phyloP scores from a whole-genome alignment of 2,329 filamentous ascomycete genomes.

The Bipolaris cookei region DNA sequence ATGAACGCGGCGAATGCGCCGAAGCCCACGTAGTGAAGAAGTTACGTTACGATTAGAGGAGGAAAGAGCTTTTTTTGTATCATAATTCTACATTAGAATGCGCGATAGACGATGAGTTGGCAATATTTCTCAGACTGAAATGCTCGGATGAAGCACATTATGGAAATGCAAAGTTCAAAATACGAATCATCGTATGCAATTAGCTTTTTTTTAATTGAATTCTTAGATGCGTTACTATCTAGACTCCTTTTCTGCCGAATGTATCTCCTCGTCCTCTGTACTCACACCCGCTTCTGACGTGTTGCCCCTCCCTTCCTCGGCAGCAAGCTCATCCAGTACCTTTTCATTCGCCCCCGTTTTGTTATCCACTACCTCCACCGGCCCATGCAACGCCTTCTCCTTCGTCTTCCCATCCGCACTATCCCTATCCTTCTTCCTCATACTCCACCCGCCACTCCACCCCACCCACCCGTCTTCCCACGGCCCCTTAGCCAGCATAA shows the following conservation, averaged over 20 bases:
- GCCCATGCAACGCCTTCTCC: constrained; percentile 22
- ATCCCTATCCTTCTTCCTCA: constrained; percentile 52
- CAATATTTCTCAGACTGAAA: background rate
- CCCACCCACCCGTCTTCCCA: constrained; percentile 65
- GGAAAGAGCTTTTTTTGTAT: background rate
- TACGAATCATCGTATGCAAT: background rate
- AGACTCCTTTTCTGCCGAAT: background rate
- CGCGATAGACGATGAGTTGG: background rate
- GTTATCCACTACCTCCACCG: constrained; percentile 27
- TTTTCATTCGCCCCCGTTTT: constrained; percentile 29
- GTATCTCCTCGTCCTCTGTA: background rate
- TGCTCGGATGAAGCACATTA: constrained; percentile 1
- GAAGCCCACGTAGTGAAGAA: constrained; percentile 11
- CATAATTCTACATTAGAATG: background rate
- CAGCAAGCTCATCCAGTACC: constrained; percentile 33
- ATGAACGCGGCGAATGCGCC: constrained; percentile 23
- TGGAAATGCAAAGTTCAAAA: background rate
- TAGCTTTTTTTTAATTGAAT: background rate
- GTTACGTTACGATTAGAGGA: background rate
- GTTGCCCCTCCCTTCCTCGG: constrained; percentile 39
- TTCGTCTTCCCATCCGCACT: constrained; percentile 51
- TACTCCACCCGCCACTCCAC: constrained; percentile 64
- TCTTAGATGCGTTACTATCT: background rate
- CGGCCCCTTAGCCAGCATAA: constrained; percentile 60
- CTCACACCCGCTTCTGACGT: constrained; percentile 10